phyloP scores from a whole-genome alignment of 1,284 basidiomycete genomes.

The Cryptococcus jaspeensis region DNA sequence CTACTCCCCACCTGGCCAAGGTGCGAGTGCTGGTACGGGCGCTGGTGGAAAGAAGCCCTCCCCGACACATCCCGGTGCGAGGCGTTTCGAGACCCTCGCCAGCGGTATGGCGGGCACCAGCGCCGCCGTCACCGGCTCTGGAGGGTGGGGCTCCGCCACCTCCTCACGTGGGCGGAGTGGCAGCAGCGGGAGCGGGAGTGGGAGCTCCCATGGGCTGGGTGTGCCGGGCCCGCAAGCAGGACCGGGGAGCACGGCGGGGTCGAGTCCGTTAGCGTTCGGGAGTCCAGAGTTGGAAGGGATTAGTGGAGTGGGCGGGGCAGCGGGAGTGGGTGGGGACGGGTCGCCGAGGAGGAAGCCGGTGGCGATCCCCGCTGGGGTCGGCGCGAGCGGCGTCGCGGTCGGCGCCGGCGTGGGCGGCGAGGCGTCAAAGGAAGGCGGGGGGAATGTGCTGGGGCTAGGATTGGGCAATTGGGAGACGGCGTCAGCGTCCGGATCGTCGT shows the following conservation, averaged over 20 bases:
- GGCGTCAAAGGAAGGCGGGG: slow-evolving; percentile 22
- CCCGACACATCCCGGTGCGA: slow-evolving; percentile 20
- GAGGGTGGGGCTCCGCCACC: slow-evolving; percentile 4
- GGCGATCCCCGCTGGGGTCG: slow-evolving; percentile 3
- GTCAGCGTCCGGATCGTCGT: slow-evolving; percentile 19
- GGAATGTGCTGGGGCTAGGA: slow-evolving; percentile 40
- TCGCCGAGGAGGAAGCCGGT: slow-evolving; percentile 18
- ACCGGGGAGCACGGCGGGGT: slow-evolving; percentile 14
- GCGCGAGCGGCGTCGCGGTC: no score
- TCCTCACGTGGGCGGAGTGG: slow-evolving; percentile 21
- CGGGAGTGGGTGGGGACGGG: slow-evolving; percentile 19
- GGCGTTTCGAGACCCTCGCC: slow-evolving; percentile 9
- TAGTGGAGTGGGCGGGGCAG: no score
- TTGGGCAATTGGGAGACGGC: slow-evolving; percentile 30
- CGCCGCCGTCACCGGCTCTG: neutral
- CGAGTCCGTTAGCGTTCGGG: slow-evolving; percentile 38
- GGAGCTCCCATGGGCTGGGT: slow-evolving; percentile 11
- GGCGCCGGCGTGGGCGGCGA: neutral
- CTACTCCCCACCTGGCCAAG: slow-evolving; percentile 19
- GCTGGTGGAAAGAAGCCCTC: slow-evolving; percentile 8
- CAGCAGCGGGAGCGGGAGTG: slow-evolving; percentile 13
- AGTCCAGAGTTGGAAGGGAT: slow-evolving; percentile 31
- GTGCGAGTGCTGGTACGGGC: neutral
- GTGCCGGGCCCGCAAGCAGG: slow-evolving; percentile 1
- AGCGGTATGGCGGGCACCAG: no score